These are phyloP conservation scores for Apophysomyces variabilis DNA, from an alignment of 371 early-diverging fungal genomes.

Conservation along the genomic window DNA sequence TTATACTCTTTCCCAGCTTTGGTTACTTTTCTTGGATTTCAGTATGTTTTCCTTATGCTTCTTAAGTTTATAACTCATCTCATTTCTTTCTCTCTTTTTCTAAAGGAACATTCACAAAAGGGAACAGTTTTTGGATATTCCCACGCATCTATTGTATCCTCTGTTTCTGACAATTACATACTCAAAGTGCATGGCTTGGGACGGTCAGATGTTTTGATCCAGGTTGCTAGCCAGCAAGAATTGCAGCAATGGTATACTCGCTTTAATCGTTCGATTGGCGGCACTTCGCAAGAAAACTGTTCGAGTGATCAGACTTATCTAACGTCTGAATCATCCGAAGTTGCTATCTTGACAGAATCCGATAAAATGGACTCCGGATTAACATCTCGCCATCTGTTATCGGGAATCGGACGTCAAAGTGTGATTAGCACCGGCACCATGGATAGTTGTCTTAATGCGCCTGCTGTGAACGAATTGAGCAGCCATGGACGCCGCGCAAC, in stretches of 20 bases:
- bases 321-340: neutral
- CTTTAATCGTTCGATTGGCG: slow-evolving; percentile 28
- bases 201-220: slow-evolving; percentile 48
- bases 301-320: slow-evolving; percentile 3
- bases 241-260: slow-evolving; percentile 50
- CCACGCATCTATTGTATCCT: slow-evolving; percentile 42
- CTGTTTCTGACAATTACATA: slow-evolving; percentile 40
- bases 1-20: slow-evolving; percentile 53
- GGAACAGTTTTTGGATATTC: slow-evolving; percentile 51
- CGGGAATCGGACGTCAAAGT: slow-evolving; percentile 14
- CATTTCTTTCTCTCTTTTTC: slow-evolving; percentile 14
- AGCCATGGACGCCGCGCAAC: neutral
- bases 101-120: slow-evolving; percentile 43
- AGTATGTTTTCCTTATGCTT: slow-evolving; percentile 20
- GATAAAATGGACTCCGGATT: slow-evolving; percentile 3
- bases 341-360: neutral
- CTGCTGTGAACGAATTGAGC: neutral
- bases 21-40: slow-evolving; percentile 60
- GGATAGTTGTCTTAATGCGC: slow-evolving; percentile 18
- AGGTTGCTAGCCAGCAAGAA: slow-evolving; percentile 50
- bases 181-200: slow-evolving; percentile 48
- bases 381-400: slow-evolving; percentile 10
- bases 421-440: slow-evolving; percentile 15
- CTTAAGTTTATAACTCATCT: neutral
- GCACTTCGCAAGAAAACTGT: neutral